Evolutionary conservation across 1,284 basidiomycete genomes (phyloP), one percentile per base, ranked within the genome.

Genomic region (Amylostereum chailletii): DNA sequence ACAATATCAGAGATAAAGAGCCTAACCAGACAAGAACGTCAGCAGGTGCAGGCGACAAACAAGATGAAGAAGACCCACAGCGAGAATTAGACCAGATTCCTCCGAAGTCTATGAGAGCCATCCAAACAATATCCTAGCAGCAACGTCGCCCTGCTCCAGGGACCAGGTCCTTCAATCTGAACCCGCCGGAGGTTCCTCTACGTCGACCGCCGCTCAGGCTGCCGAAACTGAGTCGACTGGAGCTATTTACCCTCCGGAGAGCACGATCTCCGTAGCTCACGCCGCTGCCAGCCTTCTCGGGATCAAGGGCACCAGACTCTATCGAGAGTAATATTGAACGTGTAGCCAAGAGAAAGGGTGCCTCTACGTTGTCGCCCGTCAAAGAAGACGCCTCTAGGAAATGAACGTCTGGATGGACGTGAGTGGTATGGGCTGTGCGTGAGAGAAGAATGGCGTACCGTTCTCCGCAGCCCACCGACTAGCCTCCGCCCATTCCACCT

Each of bases 181-280:
- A 64, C 61, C 74, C 83, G 50, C 79, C 72, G 26, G 75, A 68
- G 49, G 27, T 29, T 31, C 72, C 76, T 60, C 75, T 76, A 60
- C 73, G 73, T 47, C 80, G 78, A 41, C 74, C 67, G 27, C 75
- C 77, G 60, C 81, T 85, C 42, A 87, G 68, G 60, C 86, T 88
- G 11, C 85, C 85, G 63, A 90, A 90, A 61, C 86, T 89, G 53
- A 89, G 68, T 47, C 84, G 80, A 62, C 87, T 90, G 11, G 86
- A 86, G 62, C 86, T 89, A 57, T 85, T 89, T 37, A 94, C 90
- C 60, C 91, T 77, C 49, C 91, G 79, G 40, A 96, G 71, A 9
- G 91, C 88, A 49, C 95, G 79, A 66, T 98, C 95, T 8, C 95
- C 96, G 62, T 97, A 99, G 60, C 90, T 93, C 37, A 99, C 92